A percentile compares a stretch with the other conserved stretches of the same genome.
Conservation (phyloP, 179 eudicot species). For the Beta lomatogona region DNA sequence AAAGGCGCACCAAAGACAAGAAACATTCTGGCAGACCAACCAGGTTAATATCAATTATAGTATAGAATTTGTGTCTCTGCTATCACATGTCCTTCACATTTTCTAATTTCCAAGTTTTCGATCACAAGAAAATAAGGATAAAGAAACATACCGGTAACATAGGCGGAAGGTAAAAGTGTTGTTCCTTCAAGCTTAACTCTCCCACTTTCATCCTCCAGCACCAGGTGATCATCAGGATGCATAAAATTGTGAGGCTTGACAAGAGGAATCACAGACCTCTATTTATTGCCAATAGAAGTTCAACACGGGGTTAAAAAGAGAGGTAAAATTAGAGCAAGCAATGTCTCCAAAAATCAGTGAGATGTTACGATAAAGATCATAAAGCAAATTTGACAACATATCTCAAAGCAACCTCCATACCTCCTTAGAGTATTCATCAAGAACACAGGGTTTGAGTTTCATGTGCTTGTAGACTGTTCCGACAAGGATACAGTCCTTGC, state of each 20-base stretch:
- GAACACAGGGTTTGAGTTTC: conserved; percentile 91
- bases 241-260: conserved; percentile 84
- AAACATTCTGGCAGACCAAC: not conserved
- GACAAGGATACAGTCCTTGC: conserved; percentile 80
- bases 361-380: not conserved
- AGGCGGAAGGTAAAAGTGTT: conserved; percentile 65
- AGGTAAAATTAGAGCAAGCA: conserved; percentile 1
- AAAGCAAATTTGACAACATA: not conserved
- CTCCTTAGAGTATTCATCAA: conserved; percentile 97
- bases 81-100: not conserved
- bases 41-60: not conserved
- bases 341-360: not conserved
- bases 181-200: conserved; percentile 80
- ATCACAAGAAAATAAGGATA: not conserved
- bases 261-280: conserved; percentile 79
- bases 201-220: conserved; percentile 96
- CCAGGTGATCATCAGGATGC: conserved; percentile 75
- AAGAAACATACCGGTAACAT: conserved; percentile 75
- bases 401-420: conserved; percentile 35
- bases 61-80: not conserved
- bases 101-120: not conserved
- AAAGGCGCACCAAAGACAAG: not conserved
- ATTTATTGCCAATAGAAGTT: conserved; percentile 14
- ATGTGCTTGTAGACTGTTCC: conserved; percentile 96
- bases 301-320: not conserved